Evolutionary conservation across 345 rosid species (phyloP), one percentile per base, ranked within the genome.

Genomic region (Combretum micranthum): DNA sequence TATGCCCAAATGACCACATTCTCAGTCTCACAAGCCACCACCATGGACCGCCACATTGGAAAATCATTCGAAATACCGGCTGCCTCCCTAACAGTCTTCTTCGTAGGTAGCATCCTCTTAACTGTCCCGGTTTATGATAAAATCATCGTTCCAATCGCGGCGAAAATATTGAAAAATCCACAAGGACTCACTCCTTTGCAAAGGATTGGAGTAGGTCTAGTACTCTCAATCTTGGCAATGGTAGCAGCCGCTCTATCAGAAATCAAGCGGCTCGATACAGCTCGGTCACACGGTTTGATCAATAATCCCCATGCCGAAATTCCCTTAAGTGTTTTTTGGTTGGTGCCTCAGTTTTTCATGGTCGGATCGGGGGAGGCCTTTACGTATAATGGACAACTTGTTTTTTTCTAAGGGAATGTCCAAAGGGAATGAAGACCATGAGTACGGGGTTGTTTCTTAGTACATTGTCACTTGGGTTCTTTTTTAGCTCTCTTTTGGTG

Each of bases 21-120:
- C 76, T 82, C 91, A 2, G 84, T 87, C 60, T 80, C 78, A 43
- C 95, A 87, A 75, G 91, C 88, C 58, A 51, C 84, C n/a, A 80
- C 83, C 57, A 87, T 87, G 95, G 65, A 72, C 58, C 77, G 83
- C 56, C 49, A 62, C 44, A 6, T 84, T 2, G 74, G 78, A 42
- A 75, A 75, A 21, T 59, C 61, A 20, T 80, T 87, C 69, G 51
- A 57, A 53, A 78, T 87, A 37, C 91, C 95, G 7, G 82, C 91
- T 2, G 95, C 83, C 54, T 84, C 90, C 20, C 79, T 84, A 45
- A 75, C 84, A 0, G 78, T 70, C 60, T 76, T 87, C 75, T 75
- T 80, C 17, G 83, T 83, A 19, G 75, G 60, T 0, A 83, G 80
- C 56, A 80, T 85, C 57, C 61, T 85, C 48, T 64, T 82, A 52